Base-by-base conservation (phyloP, 1,284 basidiomycete genomes). In the Athelia psychrophila region DNA sequence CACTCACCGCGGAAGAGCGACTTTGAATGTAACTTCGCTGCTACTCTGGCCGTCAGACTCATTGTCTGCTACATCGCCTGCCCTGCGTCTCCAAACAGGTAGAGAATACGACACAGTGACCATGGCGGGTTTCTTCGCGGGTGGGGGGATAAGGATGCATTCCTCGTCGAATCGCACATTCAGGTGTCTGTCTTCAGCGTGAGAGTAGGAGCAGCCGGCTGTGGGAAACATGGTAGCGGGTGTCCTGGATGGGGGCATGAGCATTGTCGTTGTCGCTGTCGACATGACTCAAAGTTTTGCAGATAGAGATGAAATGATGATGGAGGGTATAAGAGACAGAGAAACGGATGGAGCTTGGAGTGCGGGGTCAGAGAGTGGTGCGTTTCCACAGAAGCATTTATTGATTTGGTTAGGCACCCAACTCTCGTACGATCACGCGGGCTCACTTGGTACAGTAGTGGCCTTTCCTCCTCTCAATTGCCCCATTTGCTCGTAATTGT, bases 131-230 rank as follows among this genome's bases (percentile, higher is more conserved):
- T 75, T 65, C 54, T 75, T 74, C 4, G 73, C 67, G 53, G 64
- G 63, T 54, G 84, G 79, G 15, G 86, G 86, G 51, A 88, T 88
- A 54, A 88, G 76, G 4, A 85, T 70, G 55, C 85, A 88, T 58
- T 81, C 76, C 48, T 74, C 71, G 69, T 87, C 79, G 66, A 88
- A 88, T 51, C 84, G 77, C 10, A 88, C 83, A 30, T 30, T 30
- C 27, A 30, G 27, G 27, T n/a, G n/a, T n/a, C n/a, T n/a, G n/a
- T n/a, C n/a, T n/a, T n/a, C n/a, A n/a, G n/a, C n/a, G n/a, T n/a
- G n/a, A n/a, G n/a, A n/a, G n/a, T n/a, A n/a, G n/a, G n/a, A n/a
- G n/a, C n/a, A n/a, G n/a, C n/a, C n/a, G n/a, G n/a, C n/a, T n/a
- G n/a, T n/a, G n/a, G n/a, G n/a, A n/a, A n/a, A n/a, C n/a, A n/a